Evolutionary conservation across 2,329 filamentous ascomycete genomes (phyloP), one percentile per base, ranked within the genome.

Genomic region (Polytolypa hystricis): DNA sequence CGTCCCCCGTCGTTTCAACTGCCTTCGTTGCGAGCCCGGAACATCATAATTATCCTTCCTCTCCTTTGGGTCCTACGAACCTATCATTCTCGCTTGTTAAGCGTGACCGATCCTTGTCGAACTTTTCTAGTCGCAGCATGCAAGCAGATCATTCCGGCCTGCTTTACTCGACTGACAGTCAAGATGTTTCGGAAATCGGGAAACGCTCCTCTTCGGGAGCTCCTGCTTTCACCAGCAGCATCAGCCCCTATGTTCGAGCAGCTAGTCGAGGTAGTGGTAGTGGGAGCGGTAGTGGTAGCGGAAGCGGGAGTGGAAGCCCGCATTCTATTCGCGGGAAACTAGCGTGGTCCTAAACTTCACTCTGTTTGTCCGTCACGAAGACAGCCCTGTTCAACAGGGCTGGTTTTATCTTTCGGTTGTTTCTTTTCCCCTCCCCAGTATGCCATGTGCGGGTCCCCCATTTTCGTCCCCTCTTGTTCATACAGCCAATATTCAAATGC

Each of bases 251-350:
- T 35, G 55, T 54, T 21, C 52, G 58, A 46, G 55, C 52, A 23
- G 65, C 60, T 33, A 71, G 67, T 50, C 64, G 66, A 42, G 65
- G 62, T 33, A 50, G 45, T 19, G 58, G 58, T 19, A 47, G 50
- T 15, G 44, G 41, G 7, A 53, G 53, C 53, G 56, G 65, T 43
- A 61, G 64, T 52, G 42, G 66, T 50, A 52, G 63, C 49, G 51
- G 56, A 35, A 58, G 53, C 37, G 57, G 58, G 33, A 60, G 52
- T 40, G 57, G 53, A 37, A 64, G 61, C 47, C 61, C 62, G 16
- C 53, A 51, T 40, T 62, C 60, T 42, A 49, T 48, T 11, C 52
- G 51, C 35, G 58, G 55, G 36, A 59, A 56, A 45, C 46, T 47
- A 30, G 42, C 44, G 38, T 55, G 47, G 46, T 40, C 37, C 38